A percentile compares a stretch with the other conserved stretches of the same genome.
phyloP scores from a whole-genome alignment of 371 early-diverging fungal species.

The Syncephalastrum racemosum region DNA sequence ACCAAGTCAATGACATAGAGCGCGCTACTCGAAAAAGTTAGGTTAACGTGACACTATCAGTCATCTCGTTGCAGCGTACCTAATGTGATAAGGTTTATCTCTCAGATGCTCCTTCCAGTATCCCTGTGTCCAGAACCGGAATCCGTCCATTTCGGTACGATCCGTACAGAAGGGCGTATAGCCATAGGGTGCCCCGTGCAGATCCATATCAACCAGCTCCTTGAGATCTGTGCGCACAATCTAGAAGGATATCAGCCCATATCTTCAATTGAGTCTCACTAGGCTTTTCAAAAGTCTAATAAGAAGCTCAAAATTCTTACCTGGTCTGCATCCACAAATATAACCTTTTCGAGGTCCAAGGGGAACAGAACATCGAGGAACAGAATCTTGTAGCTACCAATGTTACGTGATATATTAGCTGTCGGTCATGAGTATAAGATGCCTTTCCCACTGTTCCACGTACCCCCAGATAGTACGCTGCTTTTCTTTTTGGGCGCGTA shows the following conservation, averaged over 20 bases:
- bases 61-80: slow-evolving; percentile 16
- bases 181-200: slow-evolving; percentile 91
- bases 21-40: slow-evolving; percentile 51
- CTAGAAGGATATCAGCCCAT: slow-evolving; percentile 17
- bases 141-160: slow-evolving; percentile 93
- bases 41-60: neutral
- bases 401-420: slow-evolving; percentile 1
- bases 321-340: slow-evolving; percentile 98
- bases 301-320: slow-evolving; percentile 19
- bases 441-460: neutral
- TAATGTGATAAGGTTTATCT: slow-evolving; percentile 94
- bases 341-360: slow-evolving; percentile 87
- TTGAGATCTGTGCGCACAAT: slow-evolving; percentile 93
- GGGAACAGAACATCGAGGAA: slow-evolving; percentile 97
- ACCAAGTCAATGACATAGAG: slow-evolving; percentile 92
- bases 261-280: neutral
- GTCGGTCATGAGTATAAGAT: neutral
- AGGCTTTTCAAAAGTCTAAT: neutral
- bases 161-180: slow-evolving; percentile 95
- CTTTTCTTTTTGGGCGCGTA: slow-evolving; percentile 88
- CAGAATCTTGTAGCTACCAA: slow-evolving; percentile 83
- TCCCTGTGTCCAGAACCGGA: slow-evolving; percentile 95
- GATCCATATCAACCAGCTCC: slow-evolving; percentile 88
- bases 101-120: slow-evolving; percentile 90
- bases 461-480: slow-evolving; percentile 95